Percentiles rank a stretch among this genome's conserved stretches.
These are phyloP conservation scores for Remersonia thermophila DNA, from an alignment of 2,329 filamentous ascomycete species.

Conservation along the genomic window DNA sequence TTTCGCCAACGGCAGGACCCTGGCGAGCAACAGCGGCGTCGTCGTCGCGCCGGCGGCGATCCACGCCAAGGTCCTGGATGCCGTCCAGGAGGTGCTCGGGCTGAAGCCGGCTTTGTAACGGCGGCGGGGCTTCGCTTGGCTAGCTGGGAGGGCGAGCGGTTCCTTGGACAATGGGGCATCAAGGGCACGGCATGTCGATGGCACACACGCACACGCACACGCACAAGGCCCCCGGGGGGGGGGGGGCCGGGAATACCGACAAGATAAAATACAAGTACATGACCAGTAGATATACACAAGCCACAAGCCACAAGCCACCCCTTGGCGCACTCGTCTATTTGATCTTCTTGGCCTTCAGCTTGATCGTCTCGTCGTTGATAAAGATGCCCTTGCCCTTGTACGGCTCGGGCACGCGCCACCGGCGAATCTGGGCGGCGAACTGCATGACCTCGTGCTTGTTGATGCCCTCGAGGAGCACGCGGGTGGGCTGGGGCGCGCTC, in stretches of 20 bases:
- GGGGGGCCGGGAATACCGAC: too few relatives aligned
- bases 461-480: constrained; percentile 77
- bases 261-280: background rate
- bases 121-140: too few relatives aligned
- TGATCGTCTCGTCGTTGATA: constrained; percentile 94
- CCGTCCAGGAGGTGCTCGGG: constrained; percentile 66
- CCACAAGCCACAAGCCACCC: too few relatives aligned
- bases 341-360: constrained; percentile 95
- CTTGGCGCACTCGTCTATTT: constrained; percentile 42
- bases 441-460: constrained; percentile 80
- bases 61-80: constrained; percentile 64
- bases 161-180: too few relatives aligned
- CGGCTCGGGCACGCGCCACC: constrained; percentile 85
- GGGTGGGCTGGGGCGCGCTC: constrained; percentile 78
- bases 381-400: constrained; percentile 99
- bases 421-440: constrained; percentile 78
- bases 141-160: too few relatives aligned
- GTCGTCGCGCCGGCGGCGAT: constrained; percentile 72
- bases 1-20: constrained; percentile 74
- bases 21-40: constrained; percentile 85
- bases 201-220: constrained; percentile 10
- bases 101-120: too few relatives aligned
- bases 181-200: constrained; percentile 5
- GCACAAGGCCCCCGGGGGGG: constrained; percentile 1
- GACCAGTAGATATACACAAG: background rate